Conservation (phyloP, 2,329 filamentous ascomycete species). For the Apiospora aurea region DNA sequence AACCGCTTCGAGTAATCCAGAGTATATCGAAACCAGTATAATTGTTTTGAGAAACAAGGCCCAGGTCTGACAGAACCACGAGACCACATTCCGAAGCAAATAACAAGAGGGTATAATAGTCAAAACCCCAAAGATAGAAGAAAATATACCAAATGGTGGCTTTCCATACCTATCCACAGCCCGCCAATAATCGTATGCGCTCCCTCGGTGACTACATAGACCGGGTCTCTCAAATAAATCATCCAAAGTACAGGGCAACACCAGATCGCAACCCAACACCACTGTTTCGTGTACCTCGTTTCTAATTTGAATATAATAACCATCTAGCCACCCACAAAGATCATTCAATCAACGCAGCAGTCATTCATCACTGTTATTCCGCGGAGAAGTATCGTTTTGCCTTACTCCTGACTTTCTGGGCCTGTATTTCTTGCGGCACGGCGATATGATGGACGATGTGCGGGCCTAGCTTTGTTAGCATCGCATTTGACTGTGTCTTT, state of each 20-base stretch:
- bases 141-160: neutral
- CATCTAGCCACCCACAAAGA: neutral
- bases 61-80: too few relatives aligned
- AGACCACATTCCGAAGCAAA: neutral
- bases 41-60: neutral
- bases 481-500: constrained; percentile 70
- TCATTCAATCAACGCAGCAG: neutral
- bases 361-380: constrained; percentile 50
- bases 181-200: neutral
- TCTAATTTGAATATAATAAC: neutral
- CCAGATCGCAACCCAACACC: neutral
- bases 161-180: neutral
- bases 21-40: neutral
- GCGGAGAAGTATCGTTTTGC: constrained; percentile 77
- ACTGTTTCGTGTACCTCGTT: neutral
- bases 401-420: constrained; percentile 69
- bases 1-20: neutral
- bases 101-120: constrained; percentile 3
- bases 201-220: neutral
- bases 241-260: neutral
- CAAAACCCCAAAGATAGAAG: neutral
- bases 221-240: neutral
- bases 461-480: constrained; percentile 49
- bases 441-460: constrained; percentile 92
- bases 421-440: constrained; percentile 73